Base-by-base conservation (phyloP, 2,329 filamentous ascomycete genomes). In the Penicillium sp. region DNA sequence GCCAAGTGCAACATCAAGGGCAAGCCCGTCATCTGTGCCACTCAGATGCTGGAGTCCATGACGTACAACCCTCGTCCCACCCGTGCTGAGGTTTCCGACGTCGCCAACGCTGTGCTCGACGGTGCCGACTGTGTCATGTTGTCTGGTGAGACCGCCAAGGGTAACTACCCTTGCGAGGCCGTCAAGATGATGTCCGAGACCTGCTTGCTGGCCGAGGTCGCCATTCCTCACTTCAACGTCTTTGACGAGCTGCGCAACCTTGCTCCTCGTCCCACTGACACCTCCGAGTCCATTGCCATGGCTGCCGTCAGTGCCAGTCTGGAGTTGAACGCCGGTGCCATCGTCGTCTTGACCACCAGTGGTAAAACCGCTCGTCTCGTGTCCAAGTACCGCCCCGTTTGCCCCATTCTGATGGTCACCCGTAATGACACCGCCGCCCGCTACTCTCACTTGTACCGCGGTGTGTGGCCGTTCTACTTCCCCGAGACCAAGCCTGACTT, bases 11-110 rank as follows among this genome's bases (percentile, higher is more conserved):
- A 99, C 81, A 85, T 96, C 70, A 91, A 90, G 63, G 93, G 93
- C 75, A 99, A 99, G 83, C 93, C 93, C 62, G 91, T 92, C 73
- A 96, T 99, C 72, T 97, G 92, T 76, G 93, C 93, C 53, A 99
- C 93, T 34, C 93, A 99, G 80, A 99, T 99, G 93, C 83, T 99
- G 63, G 93, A 99, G 83, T 95, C 90, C 61, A 99, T 99, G 93
- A 99, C 95, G 75, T 96, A 95, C 82, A 99, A 99, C 81, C 93
- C 93, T 61, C 89, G 93, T 57, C 93, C 93, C 43, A 99, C 93
- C 57, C 90, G 93, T 76, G 93, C 93, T 58, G 93, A 99, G 80
- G 95, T 99, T 72, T 95, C 89, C 69, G 93, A 99, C 70, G 93
- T 99, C 56, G 93, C 93, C 64, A 99, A 99, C 74, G 93, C 93